Conservation (phyloP, 257 asterid species). For the Striga asiatica region DNA sequence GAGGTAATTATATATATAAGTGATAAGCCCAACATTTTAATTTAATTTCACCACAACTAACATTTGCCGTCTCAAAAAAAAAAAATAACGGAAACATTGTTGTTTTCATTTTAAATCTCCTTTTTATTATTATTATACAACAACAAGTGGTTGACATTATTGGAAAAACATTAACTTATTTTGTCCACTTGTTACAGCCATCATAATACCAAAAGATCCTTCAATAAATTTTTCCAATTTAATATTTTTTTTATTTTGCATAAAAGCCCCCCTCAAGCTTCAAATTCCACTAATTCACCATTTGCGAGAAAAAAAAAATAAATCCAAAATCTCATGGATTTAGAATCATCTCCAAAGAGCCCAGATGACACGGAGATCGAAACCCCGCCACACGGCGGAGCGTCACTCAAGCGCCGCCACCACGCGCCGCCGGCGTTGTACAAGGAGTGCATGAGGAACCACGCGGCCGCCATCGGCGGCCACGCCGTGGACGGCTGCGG, state of each 20-base stretch:
- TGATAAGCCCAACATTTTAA: too few species aligned
- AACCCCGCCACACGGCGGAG: slow-evolving; percentile 60
- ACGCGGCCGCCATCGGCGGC: slow-evolving; percentile 57
- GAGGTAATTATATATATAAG: too few species aligned
- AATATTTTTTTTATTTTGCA: too few species aligned
- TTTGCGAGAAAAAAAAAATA: too few species aligned
- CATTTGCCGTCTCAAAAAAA: slow-evolving; percentile 9
- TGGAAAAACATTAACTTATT: slow-evolving; percentile 29
- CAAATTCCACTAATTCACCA: too few species aligned
- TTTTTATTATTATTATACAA: too few species aligned
- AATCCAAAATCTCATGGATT: slow-evolving; percentile 23
- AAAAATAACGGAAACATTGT: slow-evolving; percentile 7
- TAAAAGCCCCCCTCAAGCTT: too few species aligned
- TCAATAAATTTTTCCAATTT: not conserved
- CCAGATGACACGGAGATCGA: slow-evolving; percentile 41
- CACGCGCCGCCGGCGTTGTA: slow-evolving; percentile 10
- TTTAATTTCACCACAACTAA: slow-evolving; percentile 20
- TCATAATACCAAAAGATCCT: slow-evolving; percentile 3
- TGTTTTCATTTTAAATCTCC: not conserved
- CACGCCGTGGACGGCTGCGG: slow-evolving; percentile 88
- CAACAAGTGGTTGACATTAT: slow-evolving; percentile 52
- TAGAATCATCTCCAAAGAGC: slow-evolving; percentile 31
- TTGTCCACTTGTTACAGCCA: not conserved
- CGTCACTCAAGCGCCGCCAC: slow-evolving; percentile 15
- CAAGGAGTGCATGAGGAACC: slow-evolving; percentile 63